Conservation (phyloP, 352 stramenopile species). For the Blastocystis sp. region DNA sequence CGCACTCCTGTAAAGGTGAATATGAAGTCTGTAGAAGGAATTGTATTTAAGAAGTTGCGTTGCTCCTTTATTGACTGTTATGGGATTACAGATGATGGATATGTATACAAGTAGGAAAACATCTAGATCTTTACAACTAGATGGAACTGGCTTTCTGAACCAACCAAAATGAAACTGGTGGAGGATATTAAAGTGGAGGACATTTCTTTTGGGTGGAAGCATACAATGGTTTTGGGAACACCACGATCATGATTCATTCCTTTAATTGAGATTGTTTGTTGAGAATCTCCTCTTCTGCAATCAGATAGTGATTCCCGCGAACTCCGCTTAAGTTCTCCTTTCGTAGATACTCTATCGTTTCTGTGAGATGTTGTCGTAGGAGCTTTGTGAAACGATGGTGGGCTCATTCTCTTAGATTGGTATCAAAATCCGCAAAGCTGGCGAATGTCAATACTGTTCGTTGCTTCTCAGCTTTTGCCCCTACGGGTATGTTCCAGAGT, state of each 20-base stretch:
- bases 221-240: conserved; percentile 56
- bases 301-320: not conserved
- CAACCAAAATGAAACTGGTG: conserved; percentile 41
- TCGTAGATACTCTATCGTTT: not conserved
- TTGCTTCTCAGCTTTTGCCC: conserved; percentile 58
- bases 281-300: not conserved
- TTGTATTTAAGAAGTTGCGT: conserved; percentile 43
- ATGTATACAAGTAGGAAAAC: conserved; percentile 42
- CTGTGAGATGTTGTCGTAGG: conserved; percentile 27
- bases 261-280: conserved; percentile 5
- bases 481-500: not conserved
- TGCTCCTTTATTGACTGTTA: conserved; percentile 59
- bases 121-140: not conserved
- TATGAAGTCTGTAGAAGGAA: not conserved
- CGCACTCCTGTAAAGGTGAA: conserved; percentile 10
- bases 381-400: not conserved
- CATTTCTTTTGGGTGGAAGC: conserved; percentile 59
- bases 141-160: conserved; percentile 50
- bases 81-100: conserved; percentile 57
- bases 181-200: conserved; percentile 61
- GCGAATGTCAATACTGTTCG: conserved; percentile 50
- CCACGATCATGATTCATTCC: not conserved
- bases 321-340: not conserved
- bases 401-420: conserved; percentile 8
- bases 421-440: conserved; percentile 53